Evolutionary conservation across 2,329 filamentous ascomycete genomes (phyloP), one percentile per base, ranked within the genome.

Genomic region (Fusarium nygamai): DNA sequence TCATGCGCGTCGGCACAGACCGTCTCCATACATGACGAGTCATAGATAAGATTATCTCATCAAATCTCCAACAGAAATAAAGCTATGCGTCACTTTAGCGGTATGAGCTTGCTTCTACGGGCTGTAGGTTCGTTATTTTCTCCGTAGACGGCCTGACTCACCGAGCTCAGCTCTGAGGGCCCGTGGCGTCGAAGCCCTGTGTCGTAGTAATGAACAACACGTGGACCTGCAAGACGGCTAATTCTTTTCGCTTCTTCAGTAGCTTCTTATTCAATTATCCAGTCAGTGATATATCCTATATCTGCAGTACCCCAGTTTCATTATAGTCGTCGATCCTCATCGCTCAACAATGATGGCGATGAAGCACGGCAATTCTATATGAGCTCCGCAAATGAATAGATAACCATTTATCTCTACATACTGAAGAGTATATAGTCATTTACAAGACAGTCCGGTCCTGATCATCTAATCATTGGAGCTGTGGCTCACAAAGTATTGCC

Each of bases 1-100:
- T 39, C 13, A 61, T 31, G 48, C 19, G 58, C 34, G 10, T 41
- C 11, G 24, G 27, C 27, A 54, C 34, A 17, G 34, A 29, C 38
- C 47, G 20, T 67, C 48, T 29, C 44, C 48, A 63, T 65, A 29
- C 51, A 33, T 62, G 56, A 22, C 64, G 44, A 58, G 48, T 56
- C 19, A 68, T 58, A 19, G 36, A 69, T 53, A 51, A 48, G 50
- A 58, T 16, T 47, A 53, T 16, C 39, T 61, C 50, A 41, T 58
- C 8, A 27, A 34, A 8, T 41, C 44, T 8, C 29, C 20, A 12
- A 41, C 22, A 6, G 48, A 16, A 24, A 34, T n/a, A 13, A 41
- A 24, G 12, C 9, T 14, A 24, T 51, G 57, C 31, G 57, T 51
- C 57, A 60, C 24, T n/a, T 17, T 20, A 10, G 43, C 57, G 57